Conservation (phyloP, 805 yeast genomes). For the Kodamaea fukazawae region DNA sequence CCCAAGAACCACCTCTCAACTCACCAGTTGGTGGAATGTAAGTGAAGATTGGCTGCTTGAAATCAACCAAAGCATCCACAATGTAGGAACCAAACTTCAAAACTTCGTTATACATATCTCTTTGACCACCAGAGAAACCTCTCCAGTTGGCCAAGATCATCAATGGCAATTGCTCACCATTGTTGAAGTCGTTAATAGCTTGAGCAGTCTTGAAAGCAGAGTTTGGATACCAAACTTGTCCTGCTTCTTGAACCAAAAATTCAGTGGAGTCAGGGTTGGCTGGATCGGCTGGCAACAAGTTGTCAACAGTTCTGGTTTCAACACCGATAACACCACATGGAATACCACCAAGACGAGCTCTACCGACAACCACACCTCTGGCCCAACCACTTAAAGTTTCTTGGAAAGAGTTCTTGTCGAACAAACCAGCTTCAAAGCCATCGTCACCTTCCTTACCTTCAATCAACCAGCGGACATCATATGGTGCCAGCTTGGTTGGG, state of each 20-base stretch:
- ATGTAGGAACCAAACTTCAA: conserved; percentile 95
- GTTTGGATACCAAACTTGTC: conserved; percentile 99
- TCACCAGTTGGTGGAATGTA: conserved; percentile 99
- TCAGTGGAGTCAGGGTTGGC: conserved; percentile 96
- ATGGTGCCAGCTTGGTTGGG: conserved; percentile 70
- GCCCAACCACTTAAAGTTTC: conserved; percentile 99
- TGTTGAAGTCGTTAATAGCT: conserved; percentile 94
- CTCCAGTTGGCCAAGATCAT: conserved; percentile 99
- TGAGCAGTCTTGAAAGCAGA: conserved; percentile 99
- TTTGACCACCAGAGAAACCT: conserved; percentile 99
- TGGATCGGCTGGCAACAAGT: conserved; percentile 94
- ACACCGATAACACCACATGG: conserved; percentile 98
- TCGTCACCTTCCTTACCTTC: conserved; percentile 81
- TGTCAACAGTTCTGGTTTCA: conserved; percentile 87
- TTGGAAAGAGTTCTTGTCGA: conserved; percentile 89
- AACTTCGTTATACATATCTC: conserved; percentile 98
- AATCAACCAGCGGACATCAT: conserved; percentile 94
- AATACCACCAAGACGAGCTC: conserved; percentile 98
- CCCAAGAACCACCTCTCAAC: conserved; percentile 99
- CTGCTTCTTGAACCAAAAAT: conserved; percentile 86
- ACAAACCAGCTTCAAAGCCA: conserved; percentile 79
- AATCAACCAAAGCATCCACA: conserved; percentile 94
- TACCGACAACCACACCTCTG: conserved; percentile 95
- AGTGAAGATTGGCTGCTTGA: conserved; percentile 93
- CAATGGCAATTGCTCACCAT: conserved; percentile 96